These are phyloP conservation scores for Casuarina equisetifolia DNA, from an alignment of 306 rosid species.

Conservation along the genomic window DNA sequence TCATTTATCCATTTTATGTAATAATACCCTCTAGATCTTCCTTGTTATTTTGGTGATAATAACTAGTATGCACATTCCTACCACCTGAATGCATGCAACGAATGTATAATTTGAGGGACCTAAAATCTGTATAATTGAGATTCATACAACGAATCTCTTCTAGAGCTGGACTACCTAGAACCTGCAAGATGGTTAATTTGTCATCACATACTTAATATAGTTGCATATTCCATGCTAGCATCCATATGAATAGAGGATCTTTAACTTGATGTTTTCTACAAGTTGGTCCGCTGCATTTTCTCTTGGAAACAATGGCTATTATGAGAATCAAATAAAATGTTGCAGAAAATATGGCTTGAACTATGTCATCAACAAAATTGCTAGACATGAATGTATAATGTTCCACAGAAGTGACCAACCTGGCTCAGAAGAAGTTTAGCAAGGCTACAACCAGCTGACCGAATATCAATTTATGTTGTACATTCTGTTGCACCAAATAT, in stretches of 20 bases:
- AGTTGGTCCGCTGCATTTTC: slow-evolving; percentile 95
- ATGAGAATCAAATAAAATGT: no score
- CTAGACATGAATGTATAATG: no score
- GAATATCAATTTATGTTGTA: slow-evolving; percentile 81
- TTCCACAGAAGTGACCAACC: slow-evolving; percentile 25
- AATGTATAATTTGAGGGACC: no score
- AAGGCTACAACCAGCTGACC: slow-evolving; percentile 99
- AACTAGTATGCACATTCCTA: no score
- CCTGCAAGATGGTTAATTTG: slow-evolving; percentile 46
- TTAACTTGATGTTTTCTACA: slow-evolving; percentile 94
- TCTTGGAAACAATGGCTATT: slow-evolving; percentile 91
- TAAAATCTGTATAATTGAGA: slow-evolving; percentile 50
- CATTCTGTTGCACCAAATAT: slow-evolving; percentile 97
- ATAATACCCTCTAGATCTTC: no score
- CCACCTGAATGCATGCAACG: no score
- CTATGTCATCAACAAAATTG: no score
- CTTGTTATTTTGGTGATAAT: no score
- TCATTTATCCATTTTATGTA: no score
- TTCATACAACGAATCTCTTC: slow-evolving; percentile 99
- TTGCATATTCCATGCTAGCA: slow-evolving; percentile 19
- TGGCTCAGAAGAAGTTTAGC: slow-evolving; percentile 96
- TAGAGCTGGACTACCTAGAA: slow-evolving; percentile 96
- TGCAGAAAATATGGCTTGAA: no score
- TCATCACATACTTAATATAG: slow-evolving; percentile 17
- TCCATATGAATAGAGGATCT: slow-evolving; percentile 24